Conservation (phyloP, 306 rosid species). For the Ceratonia siliqua region DNA sequence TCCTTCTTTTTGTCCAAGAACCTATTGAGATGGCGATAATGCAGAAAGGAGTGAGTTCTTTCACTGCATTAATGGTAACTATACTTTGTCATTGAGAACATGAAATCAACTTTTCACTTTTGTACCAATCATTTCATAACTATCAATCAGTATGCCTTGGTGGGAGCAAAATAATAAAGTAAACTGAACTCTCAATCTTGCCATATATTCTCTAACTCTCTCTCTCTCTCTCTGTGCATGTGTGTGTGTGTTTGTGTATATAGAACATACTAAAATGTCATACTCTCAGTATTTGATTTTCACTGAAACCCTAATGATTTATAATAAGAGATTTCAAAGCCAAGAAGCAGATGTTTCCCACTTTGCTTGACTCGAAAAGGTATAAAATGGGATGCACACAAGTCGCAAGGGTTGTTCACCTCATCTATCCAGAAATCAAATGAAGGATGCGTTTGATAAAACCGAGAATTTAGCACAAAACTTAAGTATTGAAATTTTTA, state of each 20-base stretch:
- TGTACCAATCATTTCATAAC: not conserved
- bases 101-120: not conserved
- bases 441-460: too few relatives aligned
- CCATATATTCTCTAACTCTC: too few relatives aligned
- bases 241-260: not conserved
- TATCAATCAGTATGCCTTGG: not conserved
- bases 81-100: not conserved
- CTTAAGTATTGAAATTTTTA: too few relatives aligned
- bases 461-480: too few relatives aligned
- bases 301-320: not conserved
- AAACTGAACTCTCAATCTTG: conserved; percentile 11
- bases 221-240: too few relatives aligned
- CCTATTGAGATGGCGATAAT: not conserved
- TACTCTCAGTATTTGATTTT: not conserved
- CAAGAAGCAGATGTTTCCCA: conserved; percentile 15
- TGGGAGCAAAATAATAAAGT: not conserved
- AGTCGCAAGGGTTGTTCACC: conserved; percentile 10
- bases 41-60: not conserved
- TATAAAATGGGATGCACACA: not conserved
- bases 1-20: not conserved
- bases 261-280: not conserved
- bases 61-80: not conserved
- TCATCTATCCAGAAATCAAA: conserved; percentile 23
- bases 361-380: conserved; percentile 3
- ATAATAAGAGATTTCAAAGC: not conserved